These are phyloP conservation scores for Hemisphaericaspora nanyangensis DNA, from an alignment of 805 yeast species.

Conservation along the genomic window DNA sequence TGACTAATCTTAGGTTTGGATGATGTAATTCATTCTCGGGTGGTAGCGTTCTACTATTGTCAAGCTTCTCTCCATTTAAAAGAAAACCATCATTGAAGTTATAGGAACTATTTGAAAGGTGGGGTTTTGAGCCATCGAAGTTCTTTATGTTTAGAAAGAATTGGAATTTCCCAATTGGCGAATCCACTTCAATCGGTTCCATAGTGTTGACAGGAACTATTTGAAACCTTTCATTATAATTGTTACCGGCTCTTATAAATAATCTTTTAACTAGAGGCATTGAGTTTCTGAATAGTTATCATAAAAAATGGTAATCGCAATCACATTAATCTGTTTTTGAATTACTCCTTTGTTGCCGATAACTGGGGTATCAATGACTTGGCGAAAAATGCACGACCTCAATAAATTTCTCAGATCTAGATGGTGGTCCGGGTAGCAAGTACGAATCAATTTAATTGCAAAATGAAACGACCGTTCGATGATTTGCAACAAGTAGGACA, in stretches of 20 bases:
- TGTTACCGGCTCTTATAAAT: slow-evolving; percentile 27
- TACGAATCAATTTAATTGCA: too few relatives aligned
- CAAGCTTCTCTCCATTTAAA: slow-evolving; percentile 17
- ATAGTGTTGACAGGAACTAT: slow-evolving; percentile 45
- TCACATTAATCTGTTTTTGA: neutral
- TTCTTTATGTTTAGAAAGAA: slow-evolving; percentile 43
- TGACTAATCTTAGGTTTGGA: slow-evolving; percentile 31
- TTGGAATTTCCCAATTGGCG: slow-evolving; percentile 36
- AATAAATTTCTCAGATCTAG: too few relatives aligned
- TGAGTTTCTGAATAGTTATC: too few relatives aligned
- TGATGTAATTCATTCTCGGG: slow-evolving; percentile 9
- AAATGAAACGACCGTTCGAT: too few relatives aligned
- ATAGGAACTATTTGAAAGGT: slow-evolving; percentile 28
- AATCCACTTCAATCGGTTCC: slow-evolving; percentile 29
- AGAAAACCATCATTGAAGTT: slow-evolving; percentile 24
- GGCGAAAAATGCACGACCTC: neutral
- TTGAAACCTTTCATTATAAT: slow-evolving; percentile 20
- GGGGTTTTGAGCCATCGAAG: slow-evolving; percentile 42
- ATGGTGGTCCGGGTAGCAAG: too few relatives aligned
- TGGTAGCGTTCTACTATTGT: neutral
- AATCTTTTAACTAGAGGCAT: slow-evolving; percentile 26
- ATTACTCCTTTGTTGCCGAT: neutral
- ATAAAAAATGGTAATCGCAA: too few relatives aligned
- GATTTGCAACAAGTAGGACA: too few relatives aligned
- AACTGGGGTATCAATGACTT: neutral